Percentiles rank a stretch among this genome's conserved stretches.
Evolutionary conservation across 768 basidiomycete species (phyloP).

Genomic region (Phylloporus arenicola): DNA sequence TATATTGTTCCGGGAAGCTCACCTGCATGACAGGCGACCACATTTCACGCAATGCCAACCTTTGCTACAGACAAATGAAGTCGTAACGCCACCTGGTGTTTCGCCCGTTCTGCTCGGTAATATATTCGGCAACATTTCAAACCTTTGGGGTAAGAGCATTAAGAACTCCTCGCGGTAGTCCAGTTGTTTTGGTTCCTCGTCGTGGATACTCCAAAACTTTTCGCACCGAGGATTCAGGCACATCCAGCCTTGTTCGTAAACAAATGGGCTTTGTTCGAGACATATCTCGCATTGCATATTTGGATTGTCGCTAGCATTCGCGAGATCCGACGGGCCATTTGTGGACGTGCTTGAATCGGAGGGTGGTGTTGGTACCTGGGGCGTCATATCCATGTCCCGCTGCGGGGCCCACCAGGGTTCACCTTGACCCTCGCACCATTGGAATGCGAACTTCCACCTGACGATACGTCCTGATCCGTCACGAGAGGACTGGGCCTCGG

Average conservation of each 20-base stretch:
- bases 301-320: neutral
- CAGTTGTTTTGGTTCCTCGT: conserved; percentile 32
- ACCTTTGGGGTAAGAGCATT: conserved; percentile 27
- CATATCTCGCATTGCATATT: conserved; percentile 40
- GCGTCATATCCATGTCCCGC: neutral
- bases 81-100: conserved; percentile 36
- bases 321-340: neutral
- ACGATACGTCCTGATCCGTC: conserved; percentile 52
- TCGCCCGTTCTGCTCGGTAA: conserved; percentile 32
- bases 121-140: conserved; percentile 35
- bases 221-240: conserved; percentile 59
- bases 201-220: conserved; percentile 46
- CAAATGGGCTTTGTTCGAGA: conserved; percentile 37
- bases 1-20: conserved; percentile 11
- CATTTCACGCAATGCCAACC: conserved; percentile 68
- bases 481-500: conserved; percentile 54
- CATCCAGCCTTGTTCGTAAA: conserved; percentile 55
- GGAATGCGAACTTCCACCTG: conserved; percentile 78
- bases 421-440: conserved; percentile 74
- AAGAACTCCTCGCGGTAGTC: conserved; percentile 49
- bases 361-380: too few species aligned
- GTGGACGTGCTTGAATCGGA: neutral
- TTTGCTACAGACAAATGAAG: conserved; percentile 50
- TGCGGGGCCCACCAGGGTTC: conserved; percentile 44
- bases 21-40: conserved; percentile 74